Evolutionary conservation across 73 alveolate species (phyloP), one percentile per base, ranked within the genome.

Genomic region (Paramecium bursaria): DNA sequence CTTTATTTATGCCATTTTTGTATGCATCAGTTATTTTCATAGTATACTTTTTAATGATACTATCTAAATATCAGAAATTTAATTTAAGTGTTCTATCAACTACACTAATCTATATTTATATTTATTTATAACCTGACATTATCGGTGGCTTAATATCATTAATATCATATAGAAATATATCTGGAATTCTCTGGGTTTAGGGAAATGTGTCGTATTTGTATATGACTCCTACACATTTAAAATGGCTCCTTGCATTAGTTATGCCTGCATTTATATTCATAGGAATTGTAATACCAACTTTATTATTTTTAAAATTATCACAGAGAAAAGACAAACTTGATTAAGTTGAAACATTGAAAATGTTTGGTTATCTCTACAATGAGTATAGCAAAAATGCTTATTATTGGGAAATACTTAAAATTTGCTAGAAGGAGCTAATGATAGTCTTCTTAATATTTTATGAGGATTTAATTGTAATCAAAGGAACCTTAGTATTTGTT

Each of bases 131-230:
- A 35, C 73, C 73, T 17, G 50, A 46, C 31, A 11, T 75, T 0
- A 33, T 75, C 11, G 46, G 35, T 23, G 76, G 73, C 13, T 49
- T 75, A 46, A 11, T 75, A 0, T 50, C 61, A 0, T 14, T 75
- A 48, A 17, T 50, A 19, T 75, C 87, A 17, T 75, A 46, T 27
- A 75, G 87, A 22, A 3, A 75, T 15, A 53, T 75, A 3, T 42
- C 73, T n/a, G 44, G 44, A n/a, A 50, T 29, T 44, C 50, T 4
- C 4, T 75, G 74, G 61, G 51, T 75, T 27, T 19, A 48, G 30
- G 74, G 87, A 0, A 60, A 75, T 75, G 74, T 75, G 1, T 30
- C 87, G 3, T 75, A 75, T 50, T 47, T 42, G 33, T 75, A 60
- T 15, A 44, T 46, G 48, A 50, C 75, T 27, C 25, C 74, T 3